Percentiles rank a stretch among this genome's conserved stretches.
phyloP scores from a whole-genome alignment of 768 basidiomycete species.

The Boletus speciosus region DNA sequence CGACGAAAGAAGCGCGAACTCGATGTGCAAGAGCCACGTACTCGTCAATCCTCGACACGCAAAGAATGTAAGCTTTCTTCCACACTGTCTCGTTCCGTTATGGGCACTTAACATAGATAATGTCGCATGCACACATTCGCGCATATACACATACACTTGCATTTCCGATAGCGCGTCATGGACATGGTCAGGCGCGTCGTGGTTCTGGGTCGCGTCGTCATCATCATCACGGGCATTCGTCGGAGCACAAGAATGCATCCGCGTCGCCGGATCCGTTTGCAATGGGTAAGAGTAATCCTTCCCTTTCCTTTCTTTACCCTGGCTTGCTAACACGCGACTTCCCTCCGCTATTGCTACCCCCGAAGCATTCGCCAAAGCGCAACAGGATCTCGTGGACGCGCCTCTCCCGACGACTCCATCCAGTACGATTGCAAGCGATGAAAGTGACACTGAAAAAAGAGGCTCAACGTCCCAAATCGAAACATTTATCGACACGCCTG shows the following conservation, averaged over 20 bases:
- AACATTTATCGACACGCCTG: constrained; percentile 7
- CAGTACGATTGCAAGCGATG: background rate
- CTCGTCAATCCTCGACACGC: background rate
- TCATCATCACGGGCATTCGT: constrained; percentile 1
- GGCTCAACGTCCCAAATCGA: background rate
- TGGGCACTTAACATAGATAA: background rate
- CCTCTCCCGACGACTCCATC: background rate
- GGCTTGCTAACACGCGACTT: background rate
- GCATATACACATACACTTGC: background rate
- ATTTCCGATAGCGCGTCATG: constrained; percentile 1
- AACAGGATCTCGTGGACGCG: background rate
- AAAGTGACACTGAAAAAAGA: background rate
- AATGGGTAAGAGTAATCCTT: constrained; percentile 9
- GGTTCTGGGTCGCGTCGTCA: constrained; percentile 12
- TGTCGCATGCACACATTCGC: background rate
- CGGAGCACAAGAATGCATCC: background rate
- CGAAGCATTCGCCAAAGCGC: constrained; percentile 24
- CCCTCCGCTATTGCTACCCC: background rate
- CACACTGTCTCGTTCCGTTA: background rate
- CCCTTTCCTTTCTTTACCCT: background rate
- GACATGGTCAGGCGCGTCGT: constrained; percentile 2
- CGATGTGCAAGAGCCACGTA: constrained; percentile 1
- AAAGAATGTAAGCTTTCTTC: constrained; percentile 14
- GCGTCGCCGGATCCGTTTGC: constrained; percentile 21
- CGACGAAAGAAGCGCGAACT: constrained; percentile 20